Evolutionary conservation across 1,139 yeast genomes (phyloP).

Genomic region (Kurtzmaniella natalensis): DNA sequence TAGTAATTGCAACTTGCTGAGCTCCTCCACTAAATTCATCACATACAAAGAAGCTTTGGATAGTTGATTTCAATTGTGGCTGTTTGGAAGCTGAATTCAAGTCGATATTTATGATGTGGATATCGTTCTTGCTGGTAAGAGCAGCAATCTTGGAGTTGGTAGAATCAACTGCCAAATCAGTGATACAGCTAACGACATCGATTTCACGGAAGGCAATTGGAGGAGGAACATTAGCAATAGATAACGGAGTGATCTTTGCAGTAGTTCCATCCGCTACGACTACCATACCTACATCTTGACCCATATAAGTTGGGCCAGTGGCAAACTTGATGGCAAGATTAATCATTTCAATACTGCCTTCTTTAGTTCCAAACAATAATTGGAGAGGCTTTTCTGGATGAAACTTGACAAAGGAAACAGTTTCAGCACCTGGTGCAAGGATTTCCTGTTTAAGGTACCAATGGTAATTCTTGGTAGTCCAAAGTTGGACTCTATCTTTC

Average conservation of each 20-base stretch:
- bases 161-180: slow-evolving; percentile 60
- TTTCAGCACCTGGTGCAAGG: slow-evolving; percentile 22
- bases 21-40: slow-evolving; percentile 13
- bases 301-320: slow-evolving; percentile 65
- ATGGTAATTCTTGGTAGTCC: slow-evolving; percentile 92
- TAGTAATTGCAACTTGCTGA: slow-evolving; percentile 63
- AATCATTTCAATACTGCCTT: slow-evolving; percentile 50
- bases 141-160: slow-evolving; percentile 60
- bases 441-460: slow-evolving; percentile 92
- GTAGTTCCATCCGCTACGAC: slow-evolving; percentile 75
- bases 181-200: slow-evolving; percentile 48
- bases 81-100: slow-evolving; percentile 37
- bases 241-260: slow-evolving; percentile 77
- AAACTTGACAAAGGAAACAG: slow-evolving; percentile 58
- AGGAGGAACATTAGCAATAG: slow-evolving; percentile 90
- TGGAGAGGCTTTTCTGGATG: slow-evolving; percentile 88
- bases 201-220: slow-evolving; percentile 78
- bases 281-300: slow-evolving; percentile 73
- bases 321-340: slow-evolving; percentile 65
- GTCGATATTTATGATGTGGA: slow-evolving; percentile 22
- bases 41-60: slow-evolving; percentile 35
- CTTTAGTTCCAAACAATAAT: slow-evolving; percentile 56
- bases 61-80: slow-evolving; percentile 40
- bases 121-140: slow-evolving; percentile 37
- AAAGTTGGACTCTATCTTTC: slow-evolving; percentile 62